Evolutionary conservation across 768 basidiomycete species (phyloP).

Genomic region (Lyophyllum atratum): DNA sequence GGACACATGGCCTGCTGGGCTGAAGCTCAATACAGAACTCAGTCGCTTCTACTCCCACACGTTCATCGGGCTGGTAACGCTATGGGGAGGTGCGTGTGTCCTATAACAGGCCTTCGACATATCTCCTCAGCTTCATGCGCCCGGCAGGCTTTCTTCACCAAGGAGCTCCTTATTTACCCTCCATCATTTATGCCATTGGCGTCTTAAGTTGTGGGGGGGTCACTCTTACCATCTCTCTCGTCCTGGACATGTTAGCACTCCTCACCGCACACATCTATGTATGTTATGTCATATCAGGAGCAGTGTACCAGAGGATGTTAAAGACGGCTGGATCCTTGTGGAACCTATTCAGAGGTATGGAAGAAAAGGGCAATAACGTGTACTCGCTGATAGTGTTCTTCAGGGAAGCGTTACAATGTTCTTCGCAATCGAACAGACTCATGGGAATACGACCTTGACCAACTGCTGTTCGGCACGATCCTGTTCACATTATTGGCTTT

Average conservation of each 20-base stretch:
- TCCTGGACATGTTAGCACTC: conserved; percentile 65
- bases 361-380: not conserved
- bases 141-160: conserved; percentile 25
- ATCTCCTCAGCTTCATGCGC: not conserved
- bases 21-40: conserved; percentile 96
- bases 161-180: conserved; percentile 28
- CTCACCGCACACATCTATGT: conserved; percentile 73
- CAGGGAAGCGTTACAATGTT: conserved; percentile 88
- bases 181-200: conserved; percentile 36
- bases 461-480: conserved; percentile 92
- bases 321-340: conserved; percentile 68
- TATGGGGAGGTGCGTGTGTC: conserved; percentile 72
- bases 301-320: conserved; percentile 63
- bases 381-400: not conserved
- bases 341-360: conserved; percentile 85
- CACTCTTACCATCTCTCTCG: conserved; percentile 67
- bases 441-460: conserved; percentile 91
- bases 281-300: conserved; percentile 64
- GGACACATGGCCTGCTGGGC: conserved; percentile 92
- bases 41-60: conserved; percentile 79
- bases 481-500: conserved; percentile 83
- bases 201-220: conserved; percentile 46
- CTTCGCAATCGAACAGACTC: conserved; percentile 87
- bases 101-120: not conserved
- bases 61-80: conserved; percentile 61